Base-by-base conservation (phyloP, 1,139 yeast species). In the Saccharomyces hybrid region DNA sequence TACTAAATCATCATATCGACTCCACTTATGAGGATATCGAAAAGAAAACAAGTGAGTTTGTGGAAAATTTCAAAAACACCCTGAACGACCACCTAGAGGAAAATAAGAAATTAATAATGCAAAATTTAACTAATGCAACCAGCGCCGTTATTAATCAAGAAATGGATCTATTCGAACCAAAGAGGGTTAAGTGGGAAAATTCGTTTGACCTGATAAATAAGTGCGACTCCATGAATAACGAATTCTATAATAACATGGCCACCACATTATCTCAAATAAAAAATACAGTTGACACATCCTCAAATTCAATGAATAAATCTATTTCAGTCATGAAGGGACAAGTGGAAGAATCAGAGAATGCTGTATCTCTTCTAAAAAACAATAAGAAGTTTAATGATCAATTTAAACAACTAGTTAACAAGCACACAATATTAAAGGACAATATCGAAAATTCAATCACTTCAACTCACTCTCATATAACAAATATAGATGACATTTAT, bases 141-240 rank as follows among this genome's bases (percentile, higher is more conserved):
- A 53, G 61, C 2, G 70, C 69, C 20, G 64, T 73, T 1, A 67
- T 73, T 41, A 57, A 63, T 1, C 60, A 65, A 16, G 76, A 73
- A 54, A 63, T 65, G 59, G 51, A 62, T 1, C 56, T 63, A 8
- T 63, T 73, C 47, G 63, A 62, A 11, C 71, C 73, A 1, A 61
- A 65, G 6, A 63, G 61, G 53, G 53, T 58, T 5, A 67, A 64
- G 41, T 73, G 76, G 74, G 71, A 70, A 53, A 58, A 59, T 3
- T 63, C 75, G 0, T 66, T 69, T 25, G 68, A 65, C 7, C 61
- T 70, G 9, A 66, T 73, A 34, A 72, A 73, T 54, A 55, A 57
- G 8, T 68, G 74, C 54, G 77, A 74, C 57, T 64, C 67, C 1
- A 56, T 69, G 14, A 68, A 62, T 51, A 61, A 61, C 16, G 57